Evolutionary conservation across 1,284 basidiomycete genomes (phyloP).

Genomic region (Boletus sp.): DNA sequence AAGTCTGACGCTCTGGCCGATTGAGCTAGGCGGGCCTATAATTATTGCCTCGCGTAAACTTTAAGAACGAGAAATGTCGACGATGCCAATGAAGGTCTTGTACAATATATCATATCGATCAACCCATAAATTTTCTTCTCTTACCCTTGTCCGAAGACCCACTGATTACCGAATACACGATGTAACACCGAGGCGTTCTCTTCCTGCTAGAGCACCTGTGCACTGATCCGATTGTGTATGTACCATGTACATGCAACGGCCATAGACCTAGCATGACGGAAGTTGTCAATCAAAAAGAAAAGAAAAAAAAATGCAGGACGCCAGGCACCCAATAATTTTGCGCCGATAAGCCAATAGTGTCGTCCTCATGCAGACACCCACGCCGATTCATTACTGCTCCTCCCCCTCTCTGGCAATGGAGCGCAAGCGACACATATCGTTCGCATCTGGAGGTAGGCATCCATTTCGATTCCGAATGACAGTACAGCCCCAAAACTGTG

Average conservation of each 20-base stretch:
- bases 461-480: too few species aligned
- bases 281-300: neutral
- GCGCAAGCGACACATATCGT: neutral
- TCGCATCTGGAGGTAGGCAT: too few species aligned
- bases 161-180: slow-evolving; percentile 2
- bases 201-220: neutral
- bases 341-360: slow-evolving; percentile 10
- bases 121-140: too few species aligned
- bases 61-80: neutral
- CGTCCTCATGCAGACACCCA: slow-evolving; percentile 1
- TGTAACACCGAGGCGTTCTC: slow-evolving; percentile 3
- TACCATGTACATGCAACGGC: neutral
- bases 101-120: too few species aligned
- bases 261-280: neutral
- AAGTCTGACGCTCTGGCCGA: slow-evolving; percentile 58
- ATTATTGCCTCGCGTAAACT: accelerated
- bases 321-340: neutral
- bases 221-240: neutral
- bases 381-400: slow-evolving; percentile 26
- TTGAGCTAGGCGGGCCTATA: slow-evolving; percentile 54
- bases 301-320: neutral
- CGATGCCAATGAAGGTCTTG: too few species aligned
- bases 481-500: too few species aligned
- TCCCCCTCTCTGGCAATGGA: slow-evolving; percentile 8
- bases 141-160: neutral